Base-by-base conservation (phyloP, 495 filamentous ascomycete genomes). In the Hypoxylon lienhwacheense region DNA sequence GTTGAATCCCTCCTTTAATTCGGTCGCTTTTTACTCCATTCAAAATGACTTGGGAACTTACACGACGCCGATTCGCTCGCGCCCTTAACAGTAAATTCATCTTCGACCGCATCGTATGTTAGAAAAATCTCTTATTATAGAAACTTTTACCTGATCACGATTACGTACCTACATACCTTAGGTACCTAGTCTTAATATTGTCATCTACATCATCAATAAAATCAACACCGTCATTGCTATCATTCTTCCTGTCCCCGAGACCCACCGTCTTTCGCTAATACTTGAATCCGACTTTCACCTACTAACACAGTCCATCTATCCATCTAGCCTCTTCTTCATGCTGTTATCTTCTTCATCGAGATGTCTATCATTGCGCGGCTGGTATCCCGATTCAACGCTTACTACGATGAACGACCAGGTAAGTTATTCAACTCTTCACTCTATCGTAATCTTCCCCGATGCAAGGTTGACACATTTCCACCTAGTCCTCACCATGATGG, bases 401-500 rank as follows among this genome's bases (percentile, higher is more conserved):
- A 95, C 76, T 99, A 97, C 80, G 81, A 85, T 57, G 83, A 85
- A 59, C 87, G 86, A 64, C 91, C 91, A 70, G 76, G 89, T 92
- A n/a, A n/a, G n/a, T n/a, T n/a, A 77, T 76, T 62, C 37, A 21
- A n/a, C 29, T 16, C 6, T 3, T 14, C 29, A 14, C 25, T 35
- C 19, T 33, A 59, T 34, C 47, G 20, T 33, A 44, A 33, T 25
- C 25, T 17, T 34, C 42, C 14, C 6, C 19, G 19, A 12, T 36
- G 12, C 7, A 17, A 10, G 34, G 8, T 56, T 67, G 14, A 65
- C 43, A 25, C 5, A 3, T 4, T 14, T 14, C 3, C 37, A 56
- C 26, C 15, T 51, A 88, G 89, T 98, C 28, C 78, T 98, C 54
- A 98, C 93, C 32, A 98, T 92, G 69, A 98, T 97, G 93, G 87